These are phyloP conservation scores for Microdochium bolleyi DNA, from an alignment of 2,329 filamentous ascomycete genomes.

Conservation along the genomic window DNA sequence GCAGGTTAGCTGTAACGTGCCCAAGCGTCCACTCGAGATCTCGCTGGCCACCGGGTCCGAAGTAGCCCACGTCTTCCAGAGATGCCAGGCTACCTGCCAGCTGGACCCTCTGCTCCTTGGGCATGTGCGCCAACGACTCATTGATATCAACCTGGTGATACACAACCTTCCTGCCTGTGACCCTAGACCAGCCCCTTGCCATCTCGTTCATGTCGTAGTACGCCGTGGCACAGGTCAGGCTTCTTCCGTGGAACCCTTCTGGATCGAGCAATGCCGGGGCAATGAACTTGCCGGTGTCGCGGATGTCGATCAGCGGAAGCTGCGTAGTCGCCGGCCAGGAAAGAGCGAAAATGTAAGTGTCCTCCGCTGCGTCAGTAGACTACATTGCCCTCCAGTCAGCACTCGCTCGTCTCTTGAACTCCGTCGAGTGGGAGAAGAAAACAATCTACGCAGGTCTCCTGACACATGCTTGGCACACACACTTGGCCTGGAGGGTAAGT, in stretches of 20 bases:
- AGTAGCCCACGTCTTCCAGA: background rate
- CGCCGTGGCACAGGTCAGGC: background rate
- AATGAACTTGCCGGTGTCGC: constrained; percentile 32
- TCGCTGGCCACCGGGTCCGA: background rate
- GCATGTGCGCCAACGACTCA: background rate
- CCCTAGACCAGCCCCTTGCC: background rate
- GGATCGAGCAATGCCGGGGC: background rate
- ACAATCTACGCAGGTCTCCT: too few species aligned
- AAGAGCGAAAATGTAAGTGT: background rate
- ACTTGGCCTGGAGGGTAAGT: background rate
- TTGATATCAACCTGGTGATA: background rate
- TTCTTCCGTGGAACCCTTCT: background rate
- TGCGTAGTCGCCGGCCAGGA: constrained; percentile 22
- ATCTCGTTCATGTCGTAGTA: background rate
- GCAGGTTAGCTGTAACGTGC: background rate
- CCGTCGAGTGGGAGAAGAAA: too few species aligned
- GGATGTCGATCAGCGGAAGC: constrained; percentile 27
- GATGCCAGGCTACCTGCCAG: background rate
- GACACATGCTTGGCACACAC: too few species aligned
- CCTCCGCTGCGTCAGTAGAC: background rate
- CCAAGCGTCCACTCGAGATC: background rate
- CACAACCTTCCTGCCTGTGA: background rate
- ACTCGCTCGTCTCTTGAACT: too few species aligned
- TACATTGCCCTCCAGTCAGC: too few species aligned
- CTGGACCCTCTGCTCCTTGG: background rate